Base-by-base conservation (phyloP, 108 stramenopile species). In the Cafeteria roenbergensis region DNA sequence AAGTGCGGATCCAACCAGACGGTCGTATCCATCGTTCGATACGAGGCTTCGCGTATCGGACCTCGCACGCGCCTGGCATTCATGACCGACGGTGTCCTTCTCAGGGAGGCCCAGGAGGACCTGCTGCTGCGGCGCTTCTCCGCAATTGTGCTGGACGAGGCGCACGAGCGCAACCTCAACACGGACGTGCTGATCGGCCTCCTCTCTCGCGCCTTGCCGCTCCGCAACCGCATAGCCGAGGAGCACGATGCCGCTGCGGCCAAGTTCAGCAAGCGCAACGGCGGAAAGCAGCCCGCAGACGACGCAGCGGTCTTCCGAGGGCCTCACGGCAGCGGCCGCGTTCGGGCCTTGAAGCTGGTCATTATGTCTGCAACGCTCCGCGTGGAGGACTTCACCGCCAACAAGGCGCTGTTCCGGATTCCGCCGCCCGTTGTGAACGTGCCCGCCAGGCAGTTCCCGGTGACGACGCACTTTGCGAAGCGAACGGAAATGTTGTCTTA, bases 291-390 rank as follows among this genome's bases (percentile, higher is more conserved):
- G 12, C 17, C 4, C 26, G 69, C 53, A 53, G 65, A 57, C 67
- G 28, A 26, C 9, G 22, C 66, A 12, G 54, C 3, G 25, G 0
- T 0, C 38, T 26, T 4, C 2, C 30, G 57, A 1, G 34, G 58
- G 1, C 30, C 2, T 1, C 14, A 12, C 17, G 76, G 75, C 32
- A 69, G 79, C 0, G 52, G 87, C 31, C 17, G 31, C 29, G 34
- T 80, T 25, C 50, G 33, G 27, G 92, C 93, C 8, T 72, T 98
- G 59, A 91, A 92, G 69, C 75, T 98, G 42, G 78, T 95, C 9
- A 82, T 99, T 48, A 99, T 99, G 97, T 91, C 90, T 36, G 97
- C 97, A 0, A 99, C 97, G 9, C 78, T 99, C 21, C 79, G 97
- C 38, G 92, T 94, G 0, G 78, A 86, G 69, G 96, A 98, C 70